These are phyloP conservation scores for Cadophora sp. DNA, from an alignment of 2,329 filamentous ascomycete species.

Conservation along the genomic window DNA sequence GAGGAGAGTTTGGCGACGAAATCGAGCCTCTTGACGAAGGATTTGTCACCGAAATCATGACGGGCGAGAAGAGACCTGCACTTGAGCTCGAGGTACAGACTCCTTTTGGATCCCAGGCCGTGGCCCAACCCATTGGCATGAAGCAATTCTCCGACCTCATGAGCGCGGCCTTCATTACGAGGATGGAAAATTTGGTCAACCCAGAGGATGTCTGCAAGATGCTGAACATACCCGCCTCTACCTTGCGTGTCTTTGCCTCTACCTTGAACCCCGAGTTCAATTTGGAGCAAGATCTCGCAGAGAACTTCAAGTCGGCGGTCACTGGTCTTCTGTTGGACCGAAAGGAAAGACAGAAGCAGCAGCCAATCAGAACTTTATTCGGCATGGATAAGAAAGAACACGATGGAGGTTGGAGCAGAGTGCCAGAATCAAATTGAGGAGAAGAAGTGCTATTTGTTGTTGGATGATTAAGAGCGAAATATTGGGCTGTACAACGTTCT, in stretches of 20 bases:
- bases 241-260: slow-evolving; percentile 29
- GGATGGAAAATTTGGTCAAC: slow-evolving; percentile 20
- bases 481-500: not conserved
- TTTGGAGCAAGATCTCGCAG: slow-evolving; percentile 27
- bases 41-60: slow-evolving; percentile 31
- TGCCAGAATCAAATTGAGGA: not conserved
- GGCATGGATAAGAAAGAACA: slow-evolving; percentile 12
- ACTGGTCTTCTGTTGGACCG: slow-evolving; percentile 25
- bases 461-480: not conserved
- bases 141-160: slow-evolving; percentile 21
- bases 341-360: slow-evolving; percentile 21
- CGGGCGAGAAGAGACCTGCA: slow-evolving; percentile 22
- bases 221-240: slow-evolving; percentile 22
- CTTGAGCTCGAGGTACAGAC: not conserved
- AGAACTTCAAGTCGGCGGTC: slow-evolving; percentile 29
- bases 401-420: not conserved
- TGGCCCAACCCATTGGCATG: slow-evolving; percentile 5
- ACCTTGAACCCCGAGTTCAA: slow-evolving; percentile 30
- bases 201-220: slow-evolving; percentile 31
- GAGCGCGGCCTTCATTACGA: slow-evolving; percentile 18
- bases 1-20: slow-evolving; percentile 27
- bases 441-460: not conserved
- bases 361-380: slow-evolving; percentile 16
- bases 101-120: not conserved
- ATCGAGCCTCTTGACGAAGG: slow-evolving; percentile 31